These are phyloP conservation scores for Dactylellina leptospora DNA, from an alignment of 2,329 filamentous ascomycete genomes.

Conservation along the genomic window DNA sequence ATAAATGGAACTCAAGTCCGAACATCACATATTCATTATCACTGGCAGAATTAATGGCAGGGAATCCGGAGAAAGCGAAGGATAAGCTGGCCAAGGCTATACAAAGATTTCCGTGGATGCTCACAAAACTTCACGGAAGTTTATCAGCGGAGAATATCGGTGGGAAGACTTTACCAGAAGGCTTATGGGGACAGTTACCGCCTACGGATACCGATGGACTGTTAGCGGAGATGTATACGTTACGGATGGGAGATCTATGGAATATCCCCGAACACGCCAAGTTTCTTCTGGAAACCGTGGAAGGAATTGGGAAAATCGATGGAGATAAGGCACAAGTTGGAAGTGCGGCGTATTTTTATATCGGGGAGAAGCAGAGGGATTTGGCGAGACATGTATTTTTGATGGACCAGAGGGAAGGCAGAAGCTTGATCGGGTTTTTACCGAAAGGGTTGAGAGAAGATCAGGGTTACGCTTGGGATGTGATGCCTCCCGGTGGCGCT, in stretches of 20 bases:
- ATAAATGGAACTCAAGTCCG: conserved; percentile 67
- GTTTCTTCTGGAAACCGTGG: conserved; percentile 68
- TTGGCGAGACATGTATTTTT: conserved; percentile 81
- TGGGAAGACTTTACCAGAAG: conserved; percentile 70
- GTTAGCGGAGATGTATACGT: conserved; percentile 77
- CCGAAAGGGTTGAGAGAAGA: conserved; percentile 72
- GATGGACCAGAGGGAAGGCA: conserved; percentile 69
- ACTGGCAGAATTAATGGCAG: conserved; percentile 77
- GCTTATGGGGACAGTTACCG: conserved; percentile 81
- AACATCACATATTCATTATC: conserved; percentile 80
- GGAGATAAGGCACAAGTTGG: conserved; percentile 61
- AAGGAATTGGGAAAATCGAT: conserved; percentile 60
- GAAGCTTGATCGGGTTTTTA: conserved; percentile 73
- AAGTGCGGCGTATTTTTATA: conserved; percentile 62
- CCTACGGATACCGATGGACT: conserved; percentile 72
- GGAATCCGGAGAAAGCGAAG: conserved; percentile 72
- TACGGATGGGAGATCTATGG: conserved; percentile 83
- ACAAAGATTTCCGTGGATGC: conserved; percentile 81
- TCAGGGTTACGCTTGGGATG: conserved; percentile 80
- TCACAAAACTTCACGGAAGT: conserved; percentile 79
- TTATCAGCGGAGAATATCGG: conserved; percentile 68
- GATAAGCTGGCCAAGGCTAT: conserved; percentile 74
- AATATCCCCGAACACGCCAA: conserved; percentile 76
- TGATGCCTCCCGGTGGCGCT: conserved; percentile 73
- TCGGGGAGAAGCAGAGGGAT: conserved; percentile 62